Evolutionary conservation across 2,329 filamentous ascomycete species (phyloP).

Genomic region (Pseudopyricularia javanii): DNA sequence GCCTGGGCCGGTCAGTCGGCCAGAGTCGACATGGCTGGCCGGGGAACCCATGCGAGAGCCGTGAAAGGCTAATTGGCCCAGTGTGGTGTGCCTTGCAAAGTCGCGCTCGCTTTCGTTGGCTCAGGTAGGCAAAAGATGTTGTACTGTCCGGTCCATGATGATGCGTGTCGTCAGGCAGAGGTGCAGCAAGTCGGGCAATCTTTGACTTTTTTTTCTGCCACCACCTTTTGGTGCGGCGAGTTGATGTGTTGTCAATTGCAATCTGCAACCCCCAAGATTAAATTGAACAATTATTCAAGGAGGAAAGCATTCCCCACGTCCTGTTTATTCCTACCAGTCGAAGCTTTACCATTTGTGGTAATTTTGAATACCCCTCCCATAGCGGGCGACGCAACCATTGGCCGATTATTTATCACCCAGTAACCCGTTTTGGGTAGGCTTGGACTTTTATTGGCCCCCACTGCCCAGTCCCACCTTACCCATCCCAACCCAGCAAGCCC

Average conservation of each 20-base stretch:
- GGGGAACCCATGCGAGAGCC: too few species aligned
- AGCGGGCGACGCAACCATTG: not conserved
- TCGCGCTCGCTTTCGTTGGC: conserved; percentile 10
- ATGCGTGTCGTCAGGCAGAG: conserved; percentile 27
- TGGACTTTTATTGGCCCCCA: not conserved
- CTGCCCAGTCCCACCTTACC: not conserved
- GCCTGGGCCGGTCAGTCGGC: not conserved
- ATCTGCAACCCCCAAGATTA: not conserved
- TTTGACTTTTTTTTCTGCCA: conserved; percentile 30
- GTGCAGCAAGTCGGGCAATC: conserved; percentile 28
- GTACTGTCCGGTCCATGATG: not conserved
- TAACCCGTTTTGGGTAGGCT: not conserved
- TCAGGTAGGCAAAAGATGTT: conserved; percentile 4
- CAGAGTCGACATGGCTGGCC: not conserved
- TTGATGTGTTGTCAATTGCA: conserved; percentile 3
- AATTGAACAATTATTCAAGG: not conserved
- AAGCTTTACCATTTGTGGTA: not conserved
- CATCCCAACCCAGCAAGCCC: not conserved
- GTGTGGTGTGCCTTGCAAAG: not conserved
- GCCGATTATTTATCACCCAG: not conserved
- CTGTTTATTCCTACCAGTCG: not conserved
- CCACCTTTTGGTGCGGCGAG: conserved; percentile 31
- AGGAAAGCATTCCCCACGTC: not conserved
- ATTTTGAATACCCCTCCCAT: not conserved
- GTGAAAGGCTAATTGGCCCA: too few species aligned